Conservation (phyloP, 768 basidiomycete species). For the Collybiopsis luxurians region DNA sequence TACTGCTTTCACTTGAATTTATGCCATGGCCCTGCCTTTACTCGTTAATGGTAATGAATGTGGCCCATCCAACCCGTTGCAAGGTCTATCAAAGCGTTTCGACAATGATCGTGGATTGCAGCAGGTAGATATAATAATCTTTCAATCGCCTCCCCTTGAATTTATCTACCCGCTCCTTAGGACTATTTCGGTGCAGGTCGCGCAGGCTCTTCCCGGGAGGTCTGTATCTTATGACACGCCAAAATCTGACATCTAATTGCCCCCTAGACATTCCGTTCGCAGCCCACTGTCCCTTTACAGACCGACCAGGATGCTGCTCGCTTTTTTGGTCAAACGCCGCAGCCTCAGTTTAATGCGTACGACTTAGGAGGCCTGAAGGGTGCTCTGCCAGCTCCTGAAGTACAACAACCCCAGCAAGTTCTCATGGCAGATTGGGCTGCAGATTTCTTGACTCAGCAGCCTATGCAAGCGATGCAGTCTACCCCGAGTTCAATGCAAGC, state of each 20-base stretch:
- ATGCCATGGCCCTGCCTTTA: slow-evolving; percentile 74
- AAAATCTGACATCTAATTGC: background rate
- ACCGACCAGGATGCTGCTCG: slow-evolving; percentile 61
- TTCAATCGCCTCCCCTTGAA: slow-evolving; percentile 8
- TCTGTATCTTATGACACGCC: slow-evolving; percentile 23
- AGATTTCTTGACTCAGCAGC: slow-evolving; percentile 15
- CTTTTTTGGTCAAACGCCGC: slow-evolving; percentile 52
- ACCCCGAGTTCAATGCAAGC: background rate
- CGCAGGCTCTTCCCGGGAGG: slow-evolving; percentile 63
- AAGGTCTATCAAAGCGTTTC: slow-evolving; percentile 74
- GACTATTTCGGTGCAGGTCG: slow-evolving; percentile 67
- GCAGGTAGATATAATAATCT: slow-evolving; percentile 49
- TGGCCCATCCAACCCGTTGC: slow-evolving; percentile 82
- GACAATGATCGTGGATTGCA: slow-evolving; percentile 77
- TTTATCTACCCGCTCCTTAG: slow-evolving; percentile 29
- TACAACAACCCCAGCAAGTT: background rate
- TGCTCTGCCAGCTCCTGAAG: slow-evolving; percentile 37
- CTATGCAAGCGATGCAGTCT: background rate
- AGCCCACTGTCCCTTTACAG: slow-evolving; percentile 34
- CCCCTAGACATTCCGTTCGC: slow-evolving; percentile 60
- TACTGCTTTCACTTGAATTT: background rate
- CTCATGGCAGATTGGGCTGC: slow-evolving; percentile 6
- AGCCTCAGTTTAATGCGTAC: slow-evolving; percentile 42
- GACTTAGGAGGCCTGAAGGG: slow-evolving; percentile 57
- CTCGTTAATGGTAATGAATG: slow-evolving; percentile 78